phyloP scores from a whole-genome alignment of 257 asterid species.

The Gentiana macrophylla region DNA sequence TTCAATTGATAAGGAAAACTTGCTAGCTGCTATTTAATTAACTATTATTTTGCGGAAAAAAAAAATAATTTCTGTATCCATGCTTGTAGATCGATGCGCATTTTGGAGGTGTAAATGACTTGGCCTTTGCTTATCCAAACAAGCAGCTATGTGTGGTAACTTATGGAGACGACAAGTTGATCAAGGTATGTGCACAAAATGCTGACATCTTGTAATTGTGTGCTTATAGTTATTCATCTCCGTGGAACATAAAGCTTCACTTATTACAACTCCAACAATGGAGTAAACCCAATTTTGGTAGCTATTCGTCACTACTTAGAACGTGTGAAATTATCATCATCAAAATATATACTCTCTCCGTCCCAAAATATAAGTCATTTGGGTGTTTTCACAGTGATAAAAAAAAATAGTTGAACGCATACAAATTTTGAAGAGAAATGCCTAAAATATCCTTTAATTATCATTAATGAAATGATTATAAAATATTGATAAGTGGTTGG shows the following conservation, averaged over 20 bases:
- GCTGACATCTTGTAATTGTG: conserved; percentile 6
- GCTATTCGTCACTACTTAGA: no score
- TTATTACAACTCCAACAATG: no score
- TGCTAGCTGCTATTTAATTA: conserved; percentile 11
- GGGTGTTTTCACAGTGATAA: no score
- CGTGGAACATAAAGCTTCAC: neutral
- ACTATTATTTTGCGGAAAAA: neutral
- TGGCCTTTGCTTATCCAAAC: conserved; percentile 94
- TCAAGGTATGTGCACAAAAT: conserved; percentile 39
- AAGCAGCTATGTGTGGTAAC: conserved; percentile 84
- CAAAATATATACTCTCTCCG: no score
- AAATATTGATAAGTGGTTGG: no score
- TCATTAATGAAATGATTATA: no score
- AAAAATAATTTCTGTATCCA: conserved; percentile 7
- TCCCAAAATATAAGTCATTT: no score
- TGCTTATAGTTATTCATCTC: neutral
- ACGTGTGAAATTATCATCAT: no score
- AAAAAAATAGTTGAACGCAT: no score
- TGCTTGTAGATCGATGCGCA: conserved; percentile 86
- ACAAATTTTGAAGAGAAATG: no score
- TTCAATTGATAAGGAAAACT: conserved; percentile 7
- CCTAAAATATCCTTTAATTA: no score
- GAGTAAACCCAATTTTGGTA: no score
- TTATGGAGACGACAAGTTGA: conserved; percentile 94
- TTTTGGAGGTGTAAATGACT: conserved; percentile 80